Percentiles rank a stretch among this genome's conserved stretches.
Evolutionary conservation across 2,329 filamentous ascomycete genomes (phyloP).

Genomic region (Stachybotrys chlorohalonatus): DNA sequence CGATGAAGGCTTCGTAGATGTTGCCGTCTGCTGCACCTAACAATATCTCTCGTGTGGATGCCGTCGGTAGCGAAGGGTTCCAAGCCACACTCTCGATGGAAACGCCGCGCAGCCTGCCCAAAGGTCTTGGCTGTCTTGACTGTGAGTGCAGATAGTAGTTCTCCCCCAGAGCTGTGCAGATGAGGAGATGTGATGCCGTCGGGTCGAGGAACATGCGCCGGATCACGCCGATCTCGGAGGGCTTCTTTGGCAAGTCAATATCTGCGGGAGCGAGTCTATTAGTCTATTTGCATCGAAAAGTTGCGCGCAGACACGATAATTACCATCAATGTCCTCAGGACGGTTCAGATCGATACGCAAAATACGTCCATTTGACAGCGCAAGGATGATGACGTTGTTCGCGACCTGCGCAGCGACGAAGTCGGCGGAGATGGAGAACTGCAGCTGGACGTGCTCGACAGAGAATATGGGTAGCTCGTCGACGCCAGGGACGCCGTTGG

Average conservation of each 20-base stretch:
- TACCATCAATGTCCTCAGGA: conserved; percentile 89
- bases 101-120: conserved; percentile 77
- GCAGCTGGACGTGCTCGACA: conserved; percentile 82
- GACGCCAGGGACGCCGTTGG: conserved; percentile 46
- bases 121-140: conserved; percentile 73
- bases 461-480: conserved; percentile 84
- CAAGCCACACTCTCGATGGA: conserved; percentile 85
- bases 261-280: conserved; percentile 41
- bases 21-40: conserved; percentile 88
- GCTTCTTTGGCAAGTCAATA: conserved; percentile 92
- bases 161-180: conserved; percentile 85
- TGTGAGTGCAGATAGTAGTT: conserved; percentile 98
- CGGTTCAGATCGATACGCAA: conserved; percentile 89
- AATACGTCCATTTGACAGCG: conserved; percentile 85
- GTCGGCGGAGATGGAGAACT: conserved; percentile 89
- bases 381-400: conserved; percentile 91
- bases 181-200: conserved; percentile 86
- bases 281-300: neutral
- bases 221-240: conserved; percentile 84
- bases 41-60: conserved; percentile 89
- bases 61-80: conserved; percentile 88
- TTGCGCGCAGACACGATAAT: conserved; percentile 5
- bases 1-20: conserved; percentile 91
- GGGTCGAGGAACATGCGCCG: conserved; percentile 96
- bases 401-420: conserved; percentile 95